Evolutionary conservation across 2,329 filamentous ascomycete genomes (phyloP).

Genomic region (Pezicula rhizophila): DNA sequence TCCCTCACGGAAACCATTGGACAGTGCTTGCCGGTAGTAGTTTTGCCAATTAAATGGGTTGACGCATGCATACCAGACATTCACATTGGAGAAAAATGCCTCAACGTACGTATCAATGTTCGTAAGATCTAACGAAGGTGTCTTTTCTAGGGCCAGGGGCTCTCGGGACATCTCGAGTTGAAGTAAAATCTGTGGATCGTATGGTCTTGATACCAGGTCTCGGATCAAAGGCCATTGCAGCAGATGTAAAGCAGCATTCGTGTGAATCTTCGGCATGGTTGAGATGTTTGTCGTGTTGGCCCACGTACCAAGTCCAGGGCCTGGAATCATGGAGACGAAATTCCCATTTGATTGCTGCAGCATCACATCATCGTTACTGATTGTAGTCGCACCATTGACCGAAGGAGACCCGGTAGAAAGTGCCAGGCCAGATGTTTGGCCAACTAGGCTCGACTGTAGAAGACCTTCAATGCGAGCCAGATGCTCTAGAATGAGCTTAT

Average conservation of each 20-base stretch:
- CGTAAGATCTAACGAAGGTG: constrained; percentile 62
- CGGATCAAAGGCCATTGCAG: constrained; percentile 77
- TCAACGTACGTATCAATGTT: constrained; percentile 71
- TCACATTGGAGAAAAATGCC: constrained; percentile 75
- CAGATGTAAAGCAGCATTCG: constrained; percentile 71
- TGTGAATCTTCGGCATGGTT: constrained; percentile 80
- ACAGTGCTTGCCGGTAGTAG: constrained; percentile 69
- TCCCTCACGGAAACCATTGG: constrained; percentile 70
- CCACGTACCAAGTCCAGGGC: constrained; percentile 68
- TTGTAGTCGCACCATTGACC: constrained; percentile 56
- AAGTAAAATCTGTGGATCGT: constrained; percentile 74
- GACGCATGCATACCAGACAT: constrained; percentile 80
- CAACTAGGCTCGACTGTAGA: constrained; percentile 62
- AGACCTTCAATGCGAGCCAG: constrained; percentile 72
- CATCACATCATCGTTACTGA: constrained; percentile 51
- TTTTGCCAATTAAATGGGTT: constrained; percentile 75
- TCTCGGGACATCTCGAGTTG: constrained; percentile 77
- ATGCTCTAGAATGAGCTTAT: constrained; percentile 78
- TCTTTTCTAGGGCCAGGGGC: constrained; percentile 62
- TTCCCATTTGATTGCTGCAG: constrained; percentile 34
- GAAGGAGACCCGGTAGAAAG: constrained; percentile 58
- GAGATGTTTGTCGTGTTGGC: constrained; percentile 64
- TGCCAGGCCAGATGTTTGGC: constrained; percentile 43
- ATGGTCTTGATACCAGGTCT: constrained; percentile 68
- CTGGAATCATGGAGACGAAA: constrained; percentile 51